Percentiles rank a stretch among this genome's conserved stretches.
phyloP scores from a whole-genome alignment of 2,329 filamentous ascomycete genomes.

The Fusarium sublunatum region DNA sequence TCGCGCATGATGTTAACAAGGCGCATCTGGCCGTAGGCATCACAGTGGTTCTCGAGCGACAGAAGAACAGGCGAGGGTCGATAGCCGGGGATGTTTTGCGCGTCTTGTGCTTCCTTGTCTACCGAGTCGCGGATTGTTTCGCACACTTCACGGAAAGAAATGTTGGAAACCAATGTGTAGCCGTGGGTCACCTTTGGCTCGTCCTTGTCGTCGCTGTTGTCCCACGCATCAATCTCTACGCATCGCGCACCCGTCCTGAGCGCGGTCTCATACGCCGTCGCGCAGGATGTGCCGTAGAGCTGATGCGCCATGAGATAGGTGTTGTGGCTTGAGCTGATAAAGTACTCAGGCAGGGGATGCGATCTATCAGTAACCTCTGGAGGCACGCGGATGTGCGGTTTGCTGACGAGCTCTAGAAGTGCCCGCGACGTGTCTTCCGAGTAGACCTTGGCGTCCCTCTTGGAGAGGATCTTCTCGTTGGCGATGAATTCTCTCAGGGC shows the following conservation, averaged over 20 bases:
- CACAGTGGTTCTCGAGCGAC: conserved; percentile 76
- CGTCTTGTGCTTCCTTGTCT: conserved; percentile 65
- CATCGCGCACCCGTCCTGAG: conserved; percentile 73
- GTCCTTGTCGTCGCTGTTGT: conserved; percentile 67
- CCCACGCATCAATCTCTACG: conserved; percentile 81
- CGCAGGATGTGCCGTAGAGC: conserved; percentile 71
- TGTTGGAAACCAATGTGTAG: conserved; percentile 74
- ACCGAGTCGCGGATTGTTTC: conserved; percentile 72
- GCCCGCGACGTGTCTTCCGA: conserved; percentile 55
- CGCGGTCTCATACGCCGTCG: conserved; percentile 71
- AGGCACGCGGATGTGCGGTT: conserved; percentile 68
- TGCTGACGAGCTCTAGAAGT: conserved; percentile 64
- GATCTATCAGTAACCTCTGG: conserved; percentile 65
- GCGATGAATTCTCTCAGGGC: conserved; percentile 67
- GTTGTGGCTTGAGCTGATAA: conserved; percentile 78
- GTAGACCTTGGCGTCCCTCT: conserved; percentile 60
- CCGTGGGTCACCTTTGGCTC: conserved; percentile 79
- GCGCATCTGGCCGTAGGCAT: conserved; percentile 66
- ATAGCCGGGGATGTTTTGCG: conserved; percentile 51
- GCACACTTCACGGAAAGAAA: conserved; percentile 73
- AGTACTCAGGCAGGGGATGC: conserved; percentile 74
- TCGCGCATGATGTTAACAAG: conserved; percentile 74
- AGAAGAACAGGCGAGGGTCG: conserved; percentile 69
- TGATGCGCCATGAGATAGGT: conserved; percentile 78
- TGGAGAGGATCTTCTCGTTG: conserved; percentile 61